Base-by-base conservation (phyloP, 106 monocot species). In the Cymbidium sinense region DNA sequence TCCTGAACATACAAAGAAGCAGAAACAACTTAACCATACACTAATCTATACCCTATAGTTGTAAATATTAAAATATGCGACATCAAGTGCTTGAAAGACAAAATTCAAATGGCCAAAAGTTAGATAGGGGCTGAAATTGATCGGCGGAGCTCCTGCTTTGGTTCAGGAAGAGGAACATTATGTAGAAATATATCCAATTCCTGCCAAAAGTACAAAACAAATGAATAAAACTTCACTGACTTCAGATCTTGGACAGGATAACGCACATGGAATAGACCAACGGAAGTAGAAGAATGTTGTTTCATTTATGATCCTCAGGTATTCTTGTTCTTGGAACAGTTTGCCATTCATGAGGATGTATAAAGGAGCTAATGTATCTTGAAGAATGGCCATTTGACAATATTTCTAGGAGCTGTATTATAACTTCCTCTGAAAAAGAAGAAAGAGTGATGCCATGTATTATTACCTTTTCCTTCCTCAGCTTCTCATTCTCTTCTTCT, bases 401-500 rank as follows among this genome's bases (percentile, higher is more conserved):
- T 6, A 9, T 41, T 41, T 41, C 41, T 41, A 41, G 41, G 41
- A 41, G 41, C 41, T 41, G 41, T 41, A 41, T 41, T 41, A 6
- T 41, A 41, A 41, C 9, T 41, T 41, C 41, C 41, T 41, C 41
- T 41, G 9, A 41, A 9, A 41, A 41, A 6, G 9, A 1, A 41
- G 9, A 41, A 41, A 41, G 41, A 0, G 41, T 41, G 41, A 41
- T 41, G 41, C n/a, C n/a, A n/a, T n/a, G n/a, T n/a, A n/a, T n/a
- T 7, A 73, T 3, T 85, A 88, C 85, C 88, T 85, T 85, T 55
- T 85, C 80, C 34, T 81, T 88, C 80, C 39, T 83, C 70, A 88
- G 65, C 85, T 75, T 77, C 55, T 88, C 85, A 70, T 85, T 88
- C 80, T 88, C 88, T 71, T 88, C 83, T 65, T 88, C 88, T 34